Evolutionary conservation across 148 eudicot genomes (phyloP).

Genomic region (Linanthus parryae): DNA sequence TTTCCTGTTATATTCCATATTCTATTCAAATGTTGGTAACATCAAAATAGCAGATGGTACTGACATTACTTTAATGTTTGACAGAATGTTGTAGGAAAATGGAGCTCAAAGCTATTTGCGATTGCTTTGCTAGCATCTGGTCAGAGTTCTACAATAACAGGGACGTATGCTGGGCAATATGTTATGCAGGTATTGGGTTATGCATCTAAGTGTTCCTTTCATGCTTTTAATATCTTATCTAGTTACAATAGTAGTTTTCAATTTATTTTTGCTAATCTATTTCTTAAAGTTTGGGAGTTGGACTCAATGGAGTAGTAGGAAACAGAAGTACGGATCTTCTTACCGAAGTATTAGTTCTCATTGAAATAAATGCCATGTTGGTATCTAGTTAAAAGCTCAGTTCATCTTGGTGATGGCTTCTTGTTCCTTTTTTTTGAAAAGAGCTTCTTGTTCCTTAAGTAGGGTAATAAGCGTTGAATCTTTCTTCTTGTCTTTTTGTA

Average conservation of each 20-base stretch:
- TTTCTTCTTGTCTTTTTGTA: constrained; percentile 17
- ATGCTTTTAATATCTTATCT: background rate
- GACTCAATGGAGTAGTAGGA: too few species aligned
- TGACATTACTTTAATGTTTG: constrained; percentile 2
- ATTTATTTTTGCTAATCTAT: too few species aligned
- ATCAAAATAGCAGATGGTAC: background rate
- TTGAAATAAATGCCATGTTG: too few species aligned
- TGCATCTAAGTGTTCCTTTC: background rate
- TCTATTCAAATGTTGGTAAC: background rate
- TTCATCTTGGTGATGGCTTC: too few species aligned
- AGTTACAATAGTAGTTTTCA: too few species aligned
- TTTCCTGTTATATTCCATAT: background rate
- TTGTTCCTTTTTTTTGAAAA: too few species aligned
- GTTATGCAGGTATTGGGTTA: constrained; percentile 88
- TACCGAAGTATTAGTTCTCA: too few species aligned
- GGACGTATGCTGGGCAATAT: constrained; percentile 98
- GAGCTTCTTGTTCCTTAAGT: too few species aligned
- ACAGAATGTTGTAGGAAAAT: constrained; percentile 91
- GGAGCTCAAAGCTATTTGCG: constrained; percentile 98
- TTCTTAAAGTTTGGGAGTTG: too few species aligned
- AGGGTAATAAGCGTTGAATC: too few species aligned
- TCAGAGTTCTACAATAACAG: constrained; percentile 98
- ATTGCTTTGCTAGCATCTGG: constrained; percentile 96
- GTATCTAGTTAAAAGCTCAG: too few species aligned
- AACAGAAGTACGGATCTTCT: too few species aligned